A percentile compares a stretch with the other conserved stretches of the same genome.
These are phyloP conservation scores for Symbiotaphrina buchneri DNA, from an alignment of 495 filamentous ascomycete species.

Conservation along the genomic window DNA sequence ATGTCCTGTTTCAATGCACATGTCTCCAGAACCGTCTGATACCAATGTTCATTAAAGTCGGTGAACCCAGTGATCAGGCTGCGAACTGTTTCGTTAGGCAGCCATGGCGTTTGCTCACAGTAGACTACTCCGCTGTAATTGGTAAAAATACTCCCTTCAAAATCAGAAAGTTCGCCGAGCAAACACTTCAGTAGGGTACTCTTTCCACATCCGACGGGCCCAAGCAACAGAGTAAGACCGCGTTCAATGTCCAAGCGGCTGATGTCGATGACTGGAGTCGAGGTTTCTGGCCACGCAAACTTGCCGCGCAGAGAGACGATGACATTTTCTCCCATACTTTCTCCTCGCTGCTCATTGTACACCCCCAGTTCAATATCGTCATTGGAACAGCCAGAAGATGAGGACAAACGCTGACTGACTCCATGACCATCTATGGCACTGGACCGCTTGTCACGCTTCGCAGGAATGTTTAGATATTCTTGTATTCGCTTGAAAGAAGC, in stretches of 20 bases:
- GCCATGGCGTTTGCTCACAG: constrained; percentile 19
- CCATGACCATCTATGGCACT: too few relatives aligned
- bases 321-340: too few relatives aligned
- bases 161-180: constrained; percentile 26
- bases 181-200: constrained; percentile 31
- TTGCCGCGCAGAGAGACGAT: too few relatives aligned
- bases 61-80: constrained; percentile 14
- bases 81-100: constrained; percentile 15
- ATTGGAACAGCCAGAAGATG: too few relatives aligned
- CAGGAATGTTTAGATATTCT: background rate
- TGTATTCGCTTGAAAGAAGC: background rate
- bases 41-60: constrained; percentile 14
- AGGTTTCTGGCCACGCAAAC: too few relatives aligned
- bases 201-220: constrained; percentile 38
- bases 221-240: constrained; percentile 28
- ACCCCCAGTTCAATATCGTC: too few relatives aligned
- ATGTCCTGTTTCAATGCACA: constrained; percentile 10
- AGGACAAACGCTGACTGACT: too few relatives aligned
- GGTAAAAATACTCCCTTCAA: constrained; percentile 18
- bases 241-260: too few relatives aligned
- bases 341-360: too few relatives aligned
- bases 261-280: too few relatives aligned
- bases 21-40: constrained; percentile 14
- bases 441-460: background rate
- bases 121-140: constrained; percentile 20